A percentile compares a stretch with the other conserved stretches of the same genome.
Evolutionary conservation across 2,329 filamentous ascomycete species (phyloP).

Genomic region (Chalara sp.): DNA sequence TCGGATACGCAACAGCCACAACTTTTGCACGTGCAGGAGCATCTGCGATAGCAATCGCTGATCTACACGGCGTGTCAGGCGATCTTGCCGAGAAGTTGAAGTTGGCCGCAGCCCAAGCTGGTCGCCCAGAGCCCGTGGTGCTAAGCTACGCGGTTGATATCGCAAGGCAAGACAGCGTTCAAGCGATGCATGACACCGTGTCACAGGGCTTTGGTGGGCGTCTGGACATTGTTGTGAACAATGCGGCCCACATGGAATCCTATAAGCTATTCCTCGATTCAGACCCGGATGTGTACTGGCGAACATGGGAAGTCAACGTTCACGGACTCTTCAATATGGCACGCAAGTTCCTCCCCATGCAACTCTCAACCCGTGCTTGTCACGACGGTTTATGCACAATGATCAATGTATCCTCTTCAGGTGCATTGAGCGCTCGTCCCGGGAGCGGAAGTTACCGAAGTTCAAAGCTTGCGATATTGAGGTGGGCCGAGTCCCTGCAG

Average conservation of each 20-base stretch:
- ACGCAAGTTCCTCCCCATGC: background rate
- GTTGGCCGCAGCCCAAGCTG: slow-evolving; percentile 1
- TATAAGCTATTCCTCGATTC: background rate
- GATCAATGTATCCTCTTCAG: background rate
- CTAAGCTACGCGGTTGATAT: slow-evolving; percentile 1
- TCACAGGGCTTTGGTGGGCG: background rate
- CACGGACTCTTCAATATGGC: background rate
- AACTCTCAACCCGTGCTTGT: background rate
- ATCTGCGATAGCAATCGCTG: slow-evolving; percentile 2
- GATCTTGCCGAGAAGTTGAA: background rate
- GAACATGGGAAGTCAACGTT: background rate
- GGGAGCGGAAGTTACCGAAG: too few species aligned
- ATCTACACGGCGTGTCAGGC: background rate
- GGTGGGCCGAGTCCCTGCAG: background rate
- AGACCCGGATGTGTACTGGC: background rate
- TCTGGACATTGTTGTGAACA: background rate
- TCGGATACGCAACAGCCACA: slow-evolving; percentile 4
- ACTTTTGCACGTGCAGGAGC: slow-evolving; percentile 1
- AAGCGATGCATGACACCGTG: background rate
- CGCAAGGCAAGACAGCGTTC: background rate
- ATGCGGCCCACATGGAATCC: background rate
- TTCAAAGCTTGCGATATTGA: too few species aligned
- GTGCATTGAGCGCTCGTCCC: too few species aligned
- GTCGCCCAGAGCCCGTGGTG: background rate
- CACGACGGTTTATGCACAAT: background rate